Evolutionary conservation across 768 basidiomycete species (phyloP).

Genomic region (Pholiota microspora): DNA sequence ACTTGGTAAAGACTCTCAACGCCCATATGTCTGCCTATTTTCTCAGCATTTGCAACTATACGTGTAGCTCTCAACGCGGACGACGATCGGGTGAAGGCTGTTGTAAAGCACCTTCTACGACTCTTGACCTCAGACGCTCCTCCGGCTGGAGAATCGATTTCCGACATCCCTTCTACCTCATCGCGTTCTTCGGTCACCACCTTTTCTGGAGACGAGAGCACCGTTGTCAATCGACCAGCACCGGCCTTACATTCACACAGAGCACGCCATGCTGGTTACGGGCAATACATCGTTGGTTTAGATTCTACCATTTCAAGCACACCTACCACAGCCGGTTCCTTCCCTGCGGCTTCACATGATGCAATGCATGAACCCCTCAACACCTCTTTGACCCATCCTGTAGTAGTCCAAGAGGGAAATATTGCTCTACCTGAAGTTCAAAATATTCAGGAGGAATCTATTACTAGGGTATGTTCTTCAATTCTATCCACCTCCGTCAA

Average conservation of each 20-base stretch:
- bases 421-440: neutral
- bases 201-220: neutral
- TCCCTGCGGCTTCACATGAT: neutral
- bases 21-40: neutral
- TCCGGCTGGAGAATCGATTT: neutral
- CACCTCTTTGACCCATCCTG: neutral
- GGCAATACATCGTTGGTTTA: neutral
- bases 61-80: constrained; percentile 1
- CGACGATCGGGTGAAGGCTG: constrained; percentile 12
- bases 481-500: neutral
- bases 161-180: neutral
- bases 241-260: neutral
- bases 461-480: neutral
- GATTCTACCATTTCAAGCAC: constrained; percentile 1
- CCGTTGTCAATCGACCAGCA: constrained; percentile 6
- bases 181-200: constrained; percentile 6
- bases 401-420: neutral
- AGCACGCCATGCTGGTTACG: constrained; percentile 7
- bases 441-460: neutral
- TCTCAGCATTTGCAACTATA: neutral
- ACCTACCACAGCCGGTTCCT: neutral
- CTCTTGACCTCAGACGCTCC: neutral
- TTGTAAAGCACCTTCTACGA: constrained; percentile 5
- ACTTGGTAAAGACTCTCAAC: neutral
- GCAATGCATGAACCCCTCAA: neutral